Evolutionary conservation across 2,329 filamentous ascomycete species (phyloP).

Genomic region (Orbilia oligospora): DNA sequence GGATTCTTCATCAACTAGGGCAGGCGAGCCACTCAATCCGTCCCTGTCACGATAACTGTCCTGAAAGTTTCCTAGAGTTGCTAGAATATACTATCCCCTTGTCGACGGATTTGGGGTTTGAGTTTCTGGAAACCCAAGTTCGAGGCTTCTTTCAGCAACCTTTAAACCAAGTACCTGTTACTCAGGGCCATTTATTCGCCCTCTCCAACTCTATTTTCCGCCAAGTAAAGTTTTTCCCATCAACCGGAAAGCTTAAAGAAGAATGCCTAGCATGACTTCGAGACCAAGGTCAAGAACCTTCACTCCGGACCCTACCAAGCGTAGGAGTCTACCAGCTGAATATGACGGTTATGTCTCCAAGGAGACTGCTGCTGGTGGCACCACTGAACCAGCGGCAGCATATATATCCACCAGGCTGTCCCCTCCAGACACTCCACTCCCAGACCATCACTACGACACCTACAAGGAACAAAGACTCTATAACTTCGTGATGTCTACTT

Average conservation of each 20-base stretch:
- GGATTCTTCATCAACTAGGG: constrained; percentile 17
- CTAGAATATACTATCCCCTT: constrained; percentile 8
- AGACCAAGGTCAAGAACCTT: constrained; percentile 52
- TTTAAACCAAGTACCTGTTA: constrained; percentile 37
- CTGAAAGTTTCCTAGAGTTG: constrained; percentile 43
- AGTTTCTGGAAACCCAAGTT: constrained; percentile 26
- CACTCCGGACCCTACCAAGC: constrained; percentile 36
- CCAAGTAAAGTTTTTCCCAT: constrained; percentile 29
- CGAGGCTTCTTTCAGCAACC: not conserved
- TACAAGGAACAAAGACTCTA: constrained; percentile 60
- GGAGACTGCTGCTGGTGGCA: constrained; percentile 30
- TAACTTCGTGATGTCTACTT: constrained; percentile 58
- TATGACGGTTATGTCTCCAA: constrained; percentile 26
- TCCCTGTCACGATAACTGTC: constrained; percentile 26
- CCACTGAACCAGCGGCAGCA: constrained; percentile 57
- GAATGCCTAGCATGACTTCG: constrained; percentile 35
- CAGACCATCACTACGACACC: constrained; percentile 44
- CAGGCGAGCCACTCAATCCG: constrained; percentile 30
- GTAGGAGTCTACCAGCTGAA: constrained; percentile 23
- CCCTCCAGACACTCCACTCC: constrained; percentile 44
- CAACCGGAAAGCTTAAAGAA: constrained; percentile 18
- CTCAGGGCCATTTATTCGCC: constrained; percentile 34
- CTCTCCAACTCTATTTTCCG: constrained; percentile 29
- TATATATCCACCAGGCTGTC: constrained; percentile 59
- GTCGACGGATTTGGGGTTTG: constrained; percentile 51